These are phyloP conservation scores for Beauveria caledonica DNA, from an alignment of 2,329 filamentous ascomycete genomes.

Conservation along the genomic window DNA sequence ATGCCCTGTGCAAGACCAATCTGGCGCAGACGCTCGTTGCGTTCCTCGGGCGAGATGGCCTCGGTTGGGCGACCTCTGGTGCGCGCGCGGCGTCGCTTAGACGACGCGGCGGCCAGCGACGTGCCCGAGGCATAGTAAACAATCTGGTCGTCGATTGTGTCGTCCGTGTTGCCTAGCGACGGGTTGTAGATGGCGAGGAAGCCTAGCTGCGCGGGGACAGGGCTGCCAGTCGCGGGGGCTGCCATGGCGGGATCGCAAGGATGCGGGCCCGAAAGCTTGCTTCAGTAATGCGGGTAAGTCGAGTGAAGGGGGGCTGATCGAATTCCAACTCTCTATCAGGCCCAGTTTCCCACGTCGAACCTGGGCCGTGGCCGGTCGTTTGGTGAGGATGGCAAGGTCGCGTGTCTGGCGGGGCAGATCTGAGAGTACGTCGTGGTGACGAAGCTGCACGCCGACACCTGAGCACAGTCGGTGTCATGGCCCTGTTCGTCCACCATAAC, in stretches of 20 bases:
- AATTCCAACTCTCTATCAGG: not conserved
- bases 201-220: conserved; percentile 67
- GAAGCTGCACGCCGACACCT: not conserved
- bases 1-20: conserved; percentile 96
- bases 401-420: conserved; percentile 3
- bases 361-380: not conserved
- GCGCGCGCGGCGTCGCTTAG: conserved; percentile 28
- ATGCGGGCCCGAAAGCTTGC: not conserved
- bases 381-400: not conserved
- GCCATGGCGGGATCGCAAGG: conserved; percentile 4
- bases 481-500: not conserved
- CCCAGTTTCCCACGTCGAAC: not conserved
- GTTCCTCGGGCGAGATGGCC: conserved; percentile 51
- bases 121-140: conserved; percentile 78
- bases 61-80: conserved; percentile 32
- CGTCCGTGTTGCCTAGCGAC: conserved; percentile 54
- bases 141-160: conserved; percentile 67
- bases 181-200: conserved; percentile 97
- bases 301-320: not conserved
- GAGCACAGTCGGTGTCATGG: not conserved
- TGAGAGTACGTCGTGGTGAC: not conserved
- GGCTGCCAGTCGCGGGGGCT: conserved; percentile 16
- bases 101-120: conserved; percentile 27
- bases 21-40: conserved; percentile 82
- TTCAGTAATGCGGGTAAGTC: too few relatives aligned